Conservation (phyloP, 768 basidiomycete species). For the Pleurotus salmoneostramineus region DNA sequence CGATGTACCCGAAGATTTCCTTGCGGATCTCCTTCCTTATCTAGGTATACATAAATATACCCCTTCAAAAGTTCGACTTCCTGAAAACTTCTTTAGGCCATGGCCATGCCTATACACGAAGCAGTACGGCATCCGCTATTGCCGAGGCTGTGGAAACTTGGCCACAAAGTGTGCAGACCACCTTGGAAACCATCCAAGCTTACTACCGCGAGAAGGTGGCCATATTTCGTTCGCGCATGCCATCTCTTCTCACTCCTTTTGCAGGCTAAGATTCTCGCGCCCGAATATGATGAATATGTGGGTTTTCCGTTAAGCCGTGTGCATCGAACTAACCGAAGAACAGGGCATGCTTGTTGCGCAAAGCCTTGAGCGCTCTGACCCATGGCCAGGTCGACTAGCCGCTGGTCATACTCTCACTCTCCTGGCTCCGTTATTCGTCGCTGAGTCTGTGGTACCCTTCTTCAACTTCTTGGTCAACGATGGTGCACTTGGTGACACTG, state of each 20-base stretch:
- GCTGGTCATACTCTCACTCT: conserved; percentile 63
- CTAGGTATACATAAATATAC: conserved; percentile 49
- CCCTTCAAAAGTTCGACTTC: background rate
- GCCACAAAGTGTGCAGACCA: conserved; percentile 49
- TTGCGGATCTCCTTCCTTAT: conserved; percentile 55
- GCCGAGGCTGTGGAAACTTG: conserved; percentile 73
- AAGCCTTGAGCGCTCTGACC: conserved; percentile 84
- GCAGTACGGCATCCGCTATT: conserved; percentile 65
- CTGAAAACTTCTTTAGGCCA: conserved; percentile 30
- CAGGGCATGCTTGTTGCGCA: conserved; percentile 92
- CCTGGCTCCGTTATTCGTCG: conserved; percentile 62
- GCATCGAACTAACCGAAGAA: background rate
- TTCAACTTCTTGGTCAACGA: conserved; percentile 86
- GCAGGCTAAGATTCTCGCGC: conserved; percentile 80
- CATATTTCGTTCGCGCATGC: background rate
- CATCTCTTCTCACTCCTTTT: background rate
- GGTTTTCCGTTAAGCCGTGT: conserved; percentile 18
- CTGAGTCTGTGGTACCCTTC: conserved; percentile 61
- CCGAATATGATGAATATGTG: conserved; percentile 93
- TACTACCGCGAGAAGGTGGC: conserved; percentile 82
- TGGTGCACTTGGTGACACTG: conserved; percentile 84
- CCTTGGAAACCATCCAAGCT: conserved; percentile 53
- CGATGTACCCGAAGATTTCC: conserved; percentile 70
- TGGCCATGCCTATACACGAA: conserved; percentile 75
- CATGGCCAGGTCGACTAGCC: conserved; percentile 82